Percentiles rank a stretch among this genome's conserved stretches.
Conservation (phyloP, 2,329 filamentous ascomycete species). For the Calonectria pteridis region DNA sequence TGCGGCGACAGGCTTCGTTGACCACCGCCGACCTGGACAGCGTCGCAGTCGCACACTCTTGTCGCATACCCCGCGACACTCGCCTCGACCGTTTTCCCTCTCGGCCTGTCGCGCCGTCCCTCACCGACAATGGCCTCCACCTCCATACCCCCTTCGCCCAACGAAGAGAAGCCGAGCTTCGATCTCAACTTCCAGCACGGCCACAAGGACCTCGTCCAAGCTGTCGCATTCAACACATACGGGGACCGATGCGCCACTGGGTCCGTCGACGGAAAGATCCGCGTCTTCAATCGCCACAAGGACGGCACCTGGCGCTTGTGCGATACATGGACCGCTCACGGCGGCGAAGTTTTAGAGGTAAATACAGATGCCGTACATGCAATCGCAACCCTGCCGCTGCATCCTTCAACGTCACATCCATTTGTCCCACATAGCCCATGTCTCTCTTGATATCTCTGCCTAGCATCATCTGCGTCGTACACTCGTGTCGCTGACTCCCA, state of each 20-base stretch:
- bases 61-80: not conserved
- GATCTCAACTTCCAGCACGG: constrained; percentile 77
- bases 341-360: constrained; percentile 90
- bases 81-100: not conserved
- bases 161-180: constrained; percentile 62
- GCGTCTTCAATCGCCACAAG: constrained; percentile 88
- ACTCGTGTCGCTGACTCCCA: constrained; percentile 35
- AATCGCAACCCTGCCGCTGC: constrained; percentile 33
- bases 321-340: constrained; percentile 92
- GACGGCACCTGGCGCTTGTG: constrained; percentile 83
- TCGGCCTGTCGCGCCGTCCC: not conserved
- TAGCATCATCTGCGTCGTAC: constrained; percentile 31
- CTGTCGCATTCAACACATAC: constrained; percentile 91
- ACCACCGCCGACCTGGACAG: not conserved
- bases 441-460: not conserved
- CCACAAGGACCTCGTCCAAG: constrained; percentile 84
- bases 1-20: not conserved
- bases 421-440: constrained; percentile 1
- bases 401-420: not conserved
- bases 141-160: constrained; percentile 50
- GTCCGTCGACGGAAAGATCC: constrained; percentile 91
- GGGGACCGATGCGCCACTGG: constrained; percentile 92
- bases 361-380: constrained; percentile 41
- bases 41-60: not conserved
- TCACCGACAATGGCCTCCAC: constrained; percentile 43